Base-by-base conservation (phyloP, 1,284 basidiomycete species). In the Flammula alnicola region DNA sequence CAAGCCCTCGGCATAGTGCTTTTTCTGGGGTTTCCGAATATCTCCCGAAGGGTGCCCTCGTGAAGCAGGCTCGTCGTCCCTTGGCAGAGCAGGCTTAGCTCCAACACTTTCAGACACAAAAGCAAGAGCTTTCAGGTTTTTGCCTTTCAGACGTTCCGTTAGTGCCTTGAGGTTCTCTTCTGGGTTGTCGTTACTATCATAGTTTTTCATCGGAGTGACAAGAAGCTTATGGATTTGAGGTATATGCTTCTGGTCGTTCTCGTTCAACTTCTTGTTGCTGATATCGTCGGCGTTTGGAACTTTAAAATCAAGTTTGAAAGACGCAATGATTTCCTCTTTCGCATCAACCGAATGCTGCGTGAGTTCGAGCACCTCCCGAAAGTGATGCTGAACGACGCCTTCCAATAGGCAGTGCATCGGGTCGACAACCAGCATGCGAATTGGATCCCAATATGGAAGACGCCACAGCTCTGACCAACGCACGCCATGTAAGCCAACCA, bases 371-470 rank as follows among this genome's bases (percentile, higher is more conserved):
- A 59, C 50, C 20, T 51, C 30, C 4, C 52, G 44, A 23, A 54
- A 56, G 33, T 59, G 52, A 16, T 51, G 48, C 4, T 55, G 40
- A 4, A 19, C 50, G 25, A 54, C 38, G 8, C 55, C 55, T 33
- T 50, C 49, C 9, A 56, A 48, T 6, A 56, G 43, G 12, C 52
- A 52, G 20, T 59, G 57, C 57, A 59, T 59, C 1, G 41, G 26
- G 23, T 59, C 55, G 4, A 56, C 43, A 2, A 50, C 55, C 12
- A 59, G 49, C 47, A 49, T 54, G 0, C 30, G 26, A 4, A 37
- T 25, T 4, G 52, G 52, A 35, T 59, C 52, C 52, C 54, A 59
- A 33, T 59, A 59, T 7, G 55, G 54, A 9, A 59, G 39, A 2
- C 38, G 44, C 49, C 51, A 56, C 2, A 59, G 37, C 23, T 54